Base-by-base conservation (phyloP, 2,329 filamentous ascomycete species). In the Sphaerulina musiva region DNA sequence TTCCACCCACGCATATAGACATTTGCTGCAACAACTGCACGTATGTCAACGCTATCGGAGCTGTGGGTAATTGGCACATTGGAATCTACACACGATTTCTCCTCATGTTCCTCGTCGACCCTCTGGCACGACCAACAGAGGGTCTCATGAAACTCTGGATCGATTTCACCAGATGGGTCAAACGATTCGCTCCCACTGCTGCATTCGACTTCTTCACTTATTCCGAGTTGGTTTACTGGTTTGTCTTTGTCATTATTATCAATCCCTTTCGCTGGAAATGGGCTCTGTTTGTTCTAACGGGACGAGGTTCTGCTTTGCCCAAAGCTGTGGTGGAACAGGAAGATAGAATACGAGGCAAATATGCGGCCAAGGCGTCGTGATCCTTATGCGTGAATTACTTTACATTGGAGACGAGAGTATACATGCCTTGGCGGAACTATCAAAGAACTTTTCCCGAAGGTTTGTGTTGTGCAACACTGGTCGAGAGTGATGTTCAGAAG, bases 221-320 rank as follows among this genome's bases (percentile, higher is more conserved):
- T 64, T 78, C 86, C 0, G 89, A 95, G 70, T 73, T 95, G 48
- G 67, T 93, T 4, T 95, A 87, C 76, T 95, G 89, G 89, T 93
- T 92, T 61, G 68, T 82, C 5, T 95, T 93, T 65, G 85, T 85
- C 53, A 82, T 92, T 41, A 73, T 79, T 4, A 79, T 93, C 63
- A 95, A 95, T 66, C 89, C 89, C 0, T 95, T 95, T 70, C 76
- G 89, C 7, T 95, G 89, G 88, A 95, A 95, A 74, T 95, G 89
- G 89, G 87, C 85, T 0, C 68, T 84, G 0, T 95, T 95, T 67
- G 87, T 95, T 12, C 84, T 95, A 63, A 86, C 86, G 56, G 89
- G 89, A 0, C 68, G 92, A 31, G 87, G 86, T 0, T 76, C 80
- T 42, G 75, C 75, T 17, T 66, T 93, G 45, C 89, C 89, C 0